phyloP scores from a whole-genome alignment of 2,329 filamentous ascomycete species.

The Fusarium falciforme region DNA sequence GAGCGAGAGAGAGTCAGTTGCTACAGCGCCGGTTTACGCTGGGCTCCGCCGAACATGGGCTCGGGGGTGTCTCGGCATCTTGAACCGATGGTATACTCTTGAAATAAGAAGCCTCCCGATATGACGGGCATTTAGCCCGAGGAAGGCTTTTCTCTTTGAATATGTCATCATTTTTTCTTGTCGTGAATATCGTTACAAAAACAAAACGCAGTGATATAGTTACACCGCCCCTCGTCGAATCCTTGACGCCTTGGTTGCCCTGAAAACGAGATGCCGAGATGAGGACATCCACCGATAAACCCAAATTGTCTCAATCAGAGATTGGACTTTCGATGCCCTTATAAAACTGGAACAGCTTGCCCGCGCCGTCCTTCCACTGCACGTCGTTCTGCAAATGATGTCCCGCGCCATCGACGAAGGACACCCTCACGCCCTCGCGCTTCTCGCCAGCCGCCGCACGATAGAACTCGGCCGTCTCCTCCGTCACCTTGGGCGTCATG shows the following conservation, averaged over 20 bases:
- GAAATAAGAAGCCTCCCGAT: slow-evolving; percentile 3
- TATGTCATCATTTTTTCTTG: neutral
- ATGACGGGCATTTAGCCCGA: slow-evolving; percentile 1
- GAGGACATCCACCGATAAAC: neutral
- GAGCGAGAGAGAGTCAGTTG: slow-evolving; percentile 1
- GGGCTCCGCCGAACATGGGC: neutral
- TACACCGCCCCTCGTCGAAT: slow-evolving; percentile 1
- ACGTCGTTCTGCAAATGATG: slow-evolving; percentile 67
- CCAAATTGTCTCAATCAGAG: neutral
- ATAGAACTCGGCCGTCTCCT: slow-evolving; percentile 50
- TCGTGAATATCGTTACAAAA: slow-evolving; percentile 16
- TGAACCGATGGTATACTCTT: slow-evolving; percentile 25
- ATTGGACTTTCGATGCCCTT: slow-evolving; percentile 18
- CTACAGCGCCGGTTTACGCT: slow-evolving; percentile 28
- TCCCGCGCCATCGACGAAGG: slow-evolving; percentile 56
- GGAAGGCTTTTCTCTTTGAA: neutral
- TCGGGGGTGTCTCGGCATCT: slow-evolving; percentile 39
- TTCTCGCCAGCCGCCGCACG: slow-evolving; percentile 17
- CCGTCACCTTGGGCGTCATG: slow-evolving; percentile 52
- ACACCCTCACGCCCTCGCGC: slow-evolving; percentile 53
- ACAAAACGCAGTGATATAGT: neutral
- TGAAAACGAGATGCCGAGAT: neutral
- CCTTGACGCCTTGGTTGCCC: slow-evolving; percentile 12
- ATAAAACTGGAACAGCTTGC: slow-evolving; percentile 57
- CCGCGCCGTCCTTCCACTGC: slow-evolving; percentile 59